Base-by-base conservation (phyloP, 768 basidiomycete species). In the Rhodosporidiobolus odoratus region DNA sequence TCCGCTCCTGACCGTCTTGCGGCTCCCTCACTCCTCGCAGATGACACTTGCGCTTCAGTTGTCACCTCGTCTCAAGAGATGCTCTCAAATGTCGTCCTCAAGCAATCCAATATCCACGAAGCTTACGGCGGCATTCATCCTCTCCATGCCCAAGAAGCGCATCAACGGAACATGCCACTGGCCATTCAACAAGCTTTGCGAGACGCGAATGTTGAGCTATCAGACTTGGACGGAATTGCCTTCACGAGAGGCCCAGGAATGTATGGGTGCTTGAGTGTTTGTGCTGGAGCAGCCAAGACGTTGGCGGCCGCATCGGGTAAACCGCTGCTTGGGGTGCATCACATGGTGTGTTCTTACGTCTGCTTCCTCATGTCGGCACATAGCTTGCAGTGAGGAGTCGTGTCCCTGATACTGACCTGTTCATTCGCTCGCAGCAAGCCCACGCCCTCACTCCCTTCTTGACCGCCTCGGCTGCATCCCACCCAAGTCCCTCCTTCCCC, bases 11-110 rank as follows among this genome's bases (percentile, higher is more conserved):
- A 25, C 37, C 13, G 1, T 8, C 50, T n/a, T 30, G 43, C 21
- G 43, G 21, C 54, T 21, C 32, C 10, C 34, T 56, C 40, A 64
- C 27, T 23, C 47, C 8, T 6, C n/a, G 21, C 73, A 58, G 95
- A 99, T 79, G 96, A 98, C 77, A 90, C 92, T 2, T 95, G 92
- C 75, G 91, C 88, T 23, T 89, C 94, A 1, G 83, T 98, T 59
- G 89, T 99, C 43, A 84, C 85, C 27, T 89, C 88, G 1, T 81
- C 84, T 13, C 84, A 77, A 83, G 59, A 75, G 48, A 79, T 98
- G 48, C 85, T 90, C 62, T 88, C 91, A 4, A 95, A 93, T 78
- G 85, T 97, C 8, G 88, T 98, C 69, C 81, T 91, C 47, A 91
- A 89, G 77, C 94, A 98, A 77, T 84, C 90, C 70, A 77, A 84